These are phyloP conservation scores for Magnusiomyces suaveolens DNA, from an alignment of 1,139 yeast genomes.

Conservation along the genomic window DNA sequence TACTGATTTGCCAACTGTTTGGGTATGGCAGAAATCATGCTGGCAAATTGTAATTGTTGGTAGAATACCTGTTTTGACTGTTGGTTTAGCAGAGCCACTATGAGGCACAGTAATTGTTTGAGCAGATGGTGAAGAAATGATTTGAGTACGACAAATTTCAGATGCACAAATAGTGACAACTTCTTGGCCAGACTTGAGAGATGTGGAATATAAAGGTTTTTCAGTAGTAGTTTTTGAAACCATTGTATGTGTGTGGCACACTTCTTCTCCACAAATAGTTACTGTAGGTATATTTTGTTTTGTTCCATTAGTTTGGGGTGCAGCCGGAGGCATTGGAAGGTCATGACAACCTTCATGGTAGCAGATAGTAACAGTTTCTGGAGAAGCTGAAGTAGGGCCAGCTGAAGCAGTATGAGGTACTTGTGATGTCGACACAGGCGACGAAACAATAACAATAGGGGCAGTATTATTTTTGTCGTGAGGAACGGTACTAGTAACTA, in stretches of 20 bases:
- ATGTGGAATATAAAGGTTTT: neutral
- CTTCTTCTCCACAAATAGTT: neutral
- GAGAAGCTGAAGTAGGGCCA: neutral
- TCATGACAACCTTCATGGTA: neutral
- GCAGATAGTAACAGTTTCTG: neutral
- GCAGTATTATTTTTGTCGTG: neutral
- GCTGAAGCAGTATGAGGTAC: neutral
- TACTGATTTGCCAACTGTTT: neutral
- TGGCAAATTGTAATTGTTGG: neutral
- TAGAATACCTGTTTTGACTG: too few relatives aligned
- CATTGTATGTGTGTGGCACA: neutral
- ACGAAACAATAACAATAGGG: neutral
- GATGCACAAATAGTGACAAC: neutral
- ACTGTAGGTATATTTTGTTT: neutral
- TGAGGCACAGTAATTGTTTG: neutral
- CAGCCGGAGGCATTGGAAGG: neutral
- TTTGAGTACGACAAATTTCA: neutral
- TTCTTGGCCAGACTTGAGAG: neutral
- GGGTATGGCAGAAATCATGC: neutral
- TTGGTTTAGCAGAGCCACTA: neutral
- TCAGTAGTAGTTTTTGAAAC: neutral
- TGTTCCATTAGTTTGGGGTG: too few relatives aligned
- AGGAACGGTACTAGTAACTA: neutral
- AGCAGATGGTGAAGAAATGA: too few relatives aligned
- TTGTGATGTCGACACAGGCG: neutral